phyloP scores from a whole-genome alignment of 306 rosid species.

The Begonia fuchsioides region DNA sequence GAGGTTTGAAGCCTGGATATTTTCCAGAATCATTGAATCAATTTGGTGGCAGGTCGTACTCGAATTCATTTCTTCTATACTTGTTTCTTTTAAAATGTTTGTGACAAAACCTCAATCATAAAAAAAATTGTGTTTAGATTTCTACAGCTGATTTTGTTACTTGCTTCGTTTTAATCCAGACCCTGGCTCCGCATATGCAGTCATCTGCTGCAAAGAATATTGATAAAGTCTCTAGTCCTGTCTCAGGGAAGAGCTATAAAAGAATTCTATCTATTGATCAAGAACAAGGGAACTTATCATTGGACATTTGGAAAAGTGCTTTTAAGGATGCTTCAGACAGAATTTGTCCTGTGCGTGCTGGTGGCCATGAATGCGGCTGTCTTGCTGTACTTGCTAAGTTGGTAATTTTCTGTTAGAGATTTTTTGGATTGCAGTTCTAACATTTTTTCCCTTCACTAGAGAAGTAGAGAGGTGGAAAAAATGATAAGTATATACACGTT shows the following conservation, averaged over 20 bases:
- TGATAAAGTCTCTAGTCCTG: conserved; percentile 20
- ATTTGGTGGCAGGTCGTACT: conserved; percentile 93
- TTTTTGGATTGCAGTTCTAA: conserved; percentile 49
- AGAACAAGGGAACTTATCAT: conserved; percentile 54
- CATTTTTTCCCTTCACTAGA: too few species aligned
- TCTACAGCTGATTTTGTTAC: conserved; percentile 11
- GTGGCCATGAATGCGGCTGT: conserved; percentile 97
- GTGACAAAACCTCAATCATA: conserved; percentile 4
- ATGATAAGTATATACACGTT: conserved; percentile 15
- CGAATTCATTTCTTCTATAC: neutral
- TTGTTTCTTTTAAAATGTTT: neutral
- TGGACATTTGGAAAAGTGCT: conserved; percentile 87
- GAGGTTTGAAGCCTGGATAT: conserved; percentile 86
- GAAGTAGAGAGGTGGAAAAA: conserved; percentile 28
- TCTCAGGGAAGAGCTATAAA: conserved; percentile 24
- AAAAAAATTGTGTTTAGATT: neutral
- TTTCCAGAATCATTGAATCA: conserved; percentile 86
- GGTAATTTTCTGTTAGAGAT: conserved; percentile 49
- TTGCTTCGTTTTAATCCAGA: conserved; percentile 29
- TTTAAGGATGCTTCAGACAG: conserved; percentile 74
- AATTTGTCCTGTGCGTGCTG: conserved; percentile 88
- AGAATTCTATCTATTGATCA: conserved; percentile 41
- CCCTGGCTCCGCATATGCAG: conserved; percentile 91
- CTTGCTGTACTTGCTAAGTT: conserved; percentile 67
- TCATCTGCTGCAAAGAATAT: conserved; percentile 28